Evolutionary conservation across 2,329 filamentous ascomycete genomes (phyloP).

Genomic region (Elsinoe australis): DNA sequence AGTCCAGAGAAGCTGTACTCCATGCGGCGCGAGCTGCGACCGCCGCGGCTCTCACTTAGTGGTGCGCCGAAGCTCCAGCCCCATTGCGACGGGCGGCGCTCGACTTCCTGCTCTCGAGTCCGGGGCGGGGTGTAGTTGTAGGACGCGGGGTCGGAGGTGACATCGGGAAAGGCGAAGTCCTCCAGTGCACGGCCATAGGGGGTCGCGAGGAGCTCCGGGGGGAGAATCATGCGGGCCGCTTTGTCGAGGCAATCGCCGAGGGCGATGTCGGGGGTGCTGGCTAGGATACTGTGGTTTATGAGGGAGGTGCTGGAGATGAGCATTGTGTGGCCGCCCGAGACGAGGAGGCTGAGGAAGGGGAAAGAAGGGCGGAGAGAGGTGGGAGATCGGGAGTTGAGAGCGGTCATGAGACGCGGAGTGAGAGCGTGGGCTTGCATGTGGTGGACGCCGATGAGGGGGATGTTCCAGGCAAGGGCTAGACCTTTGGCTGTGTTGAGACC

Average conservation of each 20-base stretch:
- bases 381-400: conserved; percentile 40
- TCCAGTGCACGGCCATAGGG: conserved; percentile 81
- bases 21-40: conserved; percentile 41
- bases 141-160: conserved; percentile 29
- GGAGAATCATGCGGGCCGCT: conserved; percentile 67
- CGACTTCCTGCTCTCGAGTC: conserved; percentile 52
- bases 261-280: conserved; percentile 69
- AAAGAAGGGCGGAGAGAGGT: conserved; percentile 48
- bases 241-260: conserved; percentile 88
- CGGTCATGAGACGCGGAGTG: conserved; percentile 68
- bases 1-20: conserved; percentile 70
- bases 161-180: conserved; percentile 61
- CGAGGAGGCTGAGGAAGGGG: conserved; percentile 80
- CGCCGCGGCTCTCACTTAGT: conserved; percentile 47
- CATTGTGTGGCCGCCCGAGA: conserved; percentile 87
- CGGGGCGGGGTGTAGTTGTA: conserved; percentile 54
- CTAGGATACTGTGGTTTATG: conserved; percentile 64
- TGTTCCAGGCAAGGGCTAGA: conserved; percentile 70
- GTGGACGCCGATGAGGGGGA: conserved; percentile 78
- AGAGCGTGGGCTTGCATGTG: conserved; percentile 97
- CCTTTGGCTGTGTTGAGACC: conserved; percentile 84
- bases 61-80: conserved; percentile 66
- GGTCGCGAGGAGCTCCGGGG: conserved; percentile 52
- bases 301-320: conserved; percentile 66
- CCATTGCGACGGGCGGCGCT: conserved; percentile 41